phyloP scores from a whole-genome alignment of 768 basidiomycete species.

The Mycena maculata region DNA sequence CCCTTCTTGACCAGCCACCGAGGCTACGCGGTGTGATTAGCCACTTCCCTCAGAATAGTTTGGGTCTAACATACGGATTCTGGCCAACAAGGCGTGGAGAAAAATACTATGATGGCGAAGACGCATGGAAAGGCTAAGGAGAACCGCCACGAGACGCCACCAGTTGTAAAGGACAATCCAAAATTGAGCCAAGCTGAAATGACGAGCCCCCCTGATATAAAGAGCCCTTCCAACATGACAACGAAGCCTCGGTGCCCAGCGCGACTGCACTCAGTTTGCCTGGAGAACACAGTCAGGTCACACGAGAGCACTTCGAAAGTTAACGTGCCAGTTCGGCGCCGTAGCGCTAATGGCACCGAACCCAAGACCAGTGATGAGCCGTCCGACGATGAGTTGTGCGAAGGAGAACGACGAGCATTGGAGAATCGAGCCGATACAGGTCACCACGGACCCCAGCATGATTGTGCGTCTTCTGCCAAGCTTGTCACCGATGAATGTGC shows the following conservation, averaged over 20 bases:
- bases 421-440: conserved; percentile 72
- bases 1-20: conserved; percentile 38
- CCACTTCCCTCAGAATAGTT: background rate
- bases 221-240: conserved; percentile 35
- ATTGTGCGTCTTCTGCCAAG: conserved; percentile 72
- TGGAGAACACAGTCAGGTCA: background rate
- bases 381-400: conserved; percentile 70
- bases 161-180: conserved; percentile 28
- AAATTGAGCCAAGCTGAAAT: conserved; percentile 32
- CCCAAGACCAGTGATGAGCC: conserved; percentile 71
- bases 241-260: conserved; percentile 36
- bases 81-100: conserved; percentile 31
- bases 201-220: conserved; percentile 30
- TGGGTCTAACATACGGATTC: conserved; percentile 24
- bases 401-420: conserved; percentile 69
- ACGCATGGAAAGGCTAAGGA: conserved; percentile 31
- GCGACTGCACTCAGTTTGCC: conserved; percentile 36
- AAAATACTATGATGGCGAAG: conserved; percentile 29
- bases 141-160: conserved; percentile 34
- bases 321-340: conserved; percentile 30
- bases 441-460: conserved; percentile 65
- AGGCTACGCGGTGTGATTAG: conserved; percentile 23
- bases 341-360: conserved; percentile 33
- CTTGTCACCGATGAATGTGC: conserved; percentile 68
- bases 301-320: background rate